Conservation (phyloP, 2,329 filamentous ascomycete species). For the Fulvia fulva region DNA sequence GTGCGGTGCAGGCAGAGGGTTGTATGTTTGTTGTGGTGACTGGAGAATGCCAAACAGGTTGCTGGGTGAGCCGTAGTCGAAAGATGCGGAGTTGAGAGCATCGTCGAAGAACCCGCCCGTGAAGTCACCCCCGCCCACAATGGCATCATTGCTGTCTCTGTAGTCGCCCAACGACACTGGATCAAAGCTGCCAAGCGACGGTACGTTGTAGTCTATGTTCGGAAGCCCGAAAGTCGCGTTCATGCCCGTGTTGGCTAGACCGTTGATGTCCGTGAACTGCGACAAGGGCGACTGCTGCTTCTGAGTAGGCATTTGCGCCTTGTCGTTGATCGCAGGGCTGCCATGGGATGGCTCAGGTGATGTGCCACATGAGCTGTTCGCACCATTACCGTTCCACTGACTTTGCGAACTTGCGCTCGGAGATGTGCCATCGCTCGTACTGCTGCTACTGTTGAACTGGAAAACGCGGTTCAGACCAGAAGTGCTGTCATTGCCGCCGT, state of each 20-base stretch:
- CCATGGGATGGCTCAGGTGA: constrained; percentile 73
- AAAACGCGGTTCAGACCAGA: constrained; percentile 45
- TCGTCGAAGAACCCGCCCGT: constrained; percentile 72
- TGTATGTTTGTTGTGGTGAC: constrained; percentile 32
- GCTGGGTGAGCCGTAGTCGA: constrained; percentile 76
- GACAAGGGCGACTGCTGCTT: constrained; percentile 10
- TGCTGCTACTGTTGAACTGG: constrained; percentile 48
- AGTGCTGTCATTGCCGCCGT: constrained; percentile 42
- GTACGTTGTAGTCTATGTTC: constrained; percentile 26
- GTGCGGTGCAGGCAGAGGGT: constrained; percentile 9
- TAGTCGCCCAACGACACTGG: constrained; percentile 90
- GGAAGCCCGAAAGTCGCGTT: constrained; percentile 18
- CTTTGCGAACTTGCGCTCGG: constrained; percentile 51
- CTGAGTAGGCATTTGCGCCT: constrained; percentile 51
- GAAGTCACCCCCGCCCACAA: constrained; percentile 67
- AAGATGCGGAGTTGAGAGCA: constrained; percentile 39
- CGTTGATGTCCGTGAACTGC: constrained; percentile 10
- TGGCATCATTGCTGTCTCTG: constrained; percentile 80
- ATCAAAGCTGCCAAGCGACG: constrained; percentile 69
- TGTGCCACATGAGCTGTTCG: constrained; percentile 66
- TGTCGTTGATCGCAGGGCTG: constrained; percentile 54
- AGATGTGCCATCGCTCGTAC: constrained; percentile 46
- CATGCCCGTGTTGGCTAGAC: constrained; percentile 17
- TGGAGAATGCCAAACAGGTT: constrained; percentile 56
- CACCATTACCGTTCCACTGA: constrained; percentile 50